Evolutionary conservation across 768 basidiomycete species (phyloP).

Genomic region (Serendipita sp.): DNA sequence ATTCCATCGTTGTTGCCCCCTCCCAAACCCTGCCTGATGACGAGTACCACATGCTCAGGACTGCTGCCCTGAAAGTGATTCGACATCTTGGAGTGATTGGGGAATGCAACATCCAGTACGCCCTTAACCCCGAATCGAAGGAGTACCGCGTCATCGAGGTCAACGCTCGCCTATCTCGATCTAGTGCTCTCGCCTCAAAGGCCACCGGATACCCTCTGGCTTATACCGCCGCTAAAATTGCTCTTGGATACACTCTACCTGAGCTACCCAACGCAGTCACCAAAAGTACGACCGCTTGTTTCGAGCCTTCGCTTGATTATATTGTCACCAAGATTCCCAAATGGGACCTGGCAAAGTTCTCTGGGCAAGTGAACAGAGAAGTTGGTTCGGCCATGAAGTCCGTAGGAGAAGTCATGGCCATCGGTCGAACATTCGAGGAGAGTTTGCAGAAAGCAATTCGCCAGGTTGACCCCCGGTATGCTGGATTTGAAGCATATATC

Average conservation of each 20-base stretch:
- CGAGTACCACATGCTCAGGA: conserved; percentile 98
- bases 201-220: conserved; percentile 98
- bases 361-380: conserved; percentile 62
- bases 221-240: conserved; percentile 98
- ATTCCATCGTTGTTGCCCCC: conserved; percentile 97
- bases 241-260: conserved; percentile 90
- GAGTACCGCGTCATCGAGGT: conserved; percentile 99
- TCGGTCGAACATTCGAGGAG: conserved; percentile 97
- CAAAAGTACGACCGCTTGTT: conserved; percentile 97
- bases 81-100: conserved; percentile 85
- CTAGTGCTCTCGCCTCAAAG: conserved; percentile 88
- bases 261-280: conserved; percentile 98
- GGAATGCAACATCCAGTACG: conserved; percentile 97
- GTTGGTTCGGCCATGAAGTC: conserved; percentile 98
- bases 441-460: conserved; percentile 96
- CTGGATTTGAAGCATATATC: conserved; percentile 92
- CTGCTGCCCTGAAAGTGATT: conserved; percentile 88
- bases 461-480: conserved; percentile 91
- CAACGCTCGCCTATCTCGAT: conserved; percentile 48
- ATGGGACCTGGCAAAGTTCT: conserved; percentile 98
- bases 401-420: conserved; percentile 99
- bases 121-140: conserved; percentile 76
- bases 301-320: conserved; percentile 96
- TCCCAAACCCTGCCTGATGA: conserved; percentile 95
- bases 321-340: conserved; percentile 99